Evolutionary conservation across 768 basidiomycete species (phyloP), one percentile per base, ranked within the genome.

Genomic region (Lactarius sanguifluus): DNA sequence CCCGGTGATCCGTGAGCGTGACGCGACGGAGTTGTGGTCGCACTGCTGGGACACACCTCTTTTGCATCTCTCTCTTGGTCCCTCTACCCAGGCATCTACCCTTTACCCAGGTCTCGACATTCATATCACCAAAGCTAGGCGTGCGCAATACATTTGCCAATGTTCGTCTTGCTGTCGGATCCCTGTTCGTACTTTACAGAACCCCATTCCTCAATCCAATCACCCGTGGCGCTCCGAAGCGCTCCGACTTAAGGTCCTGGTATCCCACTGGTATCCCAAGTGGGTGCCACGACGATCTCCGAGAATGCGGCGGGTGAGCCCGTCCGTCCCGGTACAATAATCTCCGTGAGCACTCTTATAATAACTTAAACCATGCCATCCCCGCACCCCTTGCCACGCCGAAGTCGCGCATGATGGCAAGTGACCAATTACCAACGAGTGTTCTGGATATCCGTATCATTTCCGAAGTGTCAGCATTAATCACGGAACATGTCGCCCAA

Each of bases 51-150:
- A n/a, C 34, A 57, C 8, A 4, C 32, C 45, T 36, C 3, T 45
- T 61, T 50, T 50, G 28, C 45, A 23, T 32, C 13, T 47, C 59
- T 50, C 9, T 61, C 36, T 50, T 18, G 32, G 16, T n/a, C n/a
- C 59, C 60, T 61, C n/a, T 20, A 56, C 28, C 52, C 36, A 38
- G 12, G 36, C 12, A 38, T 52, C 50, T 25, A 32, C 55, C 34
- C 56, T 30, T 57, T 34, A 32, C 56, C 32, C 8, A 56, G 9
- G 16, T 57, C 56, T 57, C n/a, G 56, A 57, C 56, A 20, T 32
- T 36, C 25, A 52, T 25, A 15, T 6, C 23, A 25, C 30, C 16
- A 23, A 16, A 57, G 30, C 32, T 7, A 2, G 50, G 23, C 47
- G 23, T 50, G 10, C 3, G n/a, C 12, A 20, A 47, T 47, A 12